Conservation (phyloP, 2,329 filamentous ascomycete genomes). For the Penicillium brasilianum region DNA sequence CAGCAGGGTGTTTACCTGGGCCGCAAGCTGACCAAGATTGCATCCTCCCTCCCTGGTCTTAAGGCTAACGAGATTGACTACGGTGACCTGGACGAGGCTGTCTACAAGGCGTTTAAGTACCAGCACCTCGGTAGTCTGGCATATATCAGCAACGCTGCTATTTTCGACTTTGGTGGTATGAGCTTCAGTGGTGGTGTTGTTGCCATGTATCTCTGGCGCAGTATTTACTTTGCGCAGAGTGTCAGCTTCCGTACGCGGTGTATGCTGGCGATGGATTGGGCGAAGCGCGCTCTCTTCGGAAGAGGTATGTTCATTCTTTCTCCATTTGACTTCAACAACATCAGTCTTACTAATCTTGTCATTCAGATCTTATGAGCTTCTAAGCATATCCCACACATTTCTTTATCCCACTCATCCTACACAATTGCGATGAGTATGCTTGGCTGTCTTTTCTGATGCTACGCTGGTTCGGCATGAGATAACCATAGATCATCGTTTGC, state of each 20-base stretch:
- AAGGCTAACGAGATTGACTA: slow-evolving; percentile 79
- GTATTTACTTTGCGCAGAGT: slow-evolving; percentile 96
- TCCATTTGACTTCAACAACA: no score
- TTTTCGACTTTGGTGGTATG: slow-evolving; percentile 87
- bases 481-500: slow-evolving; percentile 4
- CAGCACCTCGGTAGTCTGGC: slow-evolving; percentile 88
- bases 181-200: slow-evolving; percentile 81
- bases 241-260: slow-evolving; percentile 89
- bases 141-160: slow-evolving; percentile 93
- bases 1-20: slow-evolving; percentile 94
- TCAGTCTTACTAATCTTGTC: not conserved
- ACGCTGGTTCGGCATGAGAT: slow-evolving; percentile 9
- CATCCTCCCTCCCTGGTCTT: slow-evolving; percentile 76
- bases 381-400: not conserved
- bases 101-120: slow-evolving; percentile 95
- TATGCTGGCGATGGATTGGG: slow-evolving; percentile 96
- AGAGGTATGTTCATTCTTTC: slow-evolving; percentile 69
- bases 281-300: slow-evolving; percentile 93
- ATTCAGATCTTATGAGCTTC: slow-evolving; percentile 16
- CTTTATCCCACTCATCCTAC: not conserved
- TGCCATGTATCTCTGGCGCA: slow-evolving; percentile 95
- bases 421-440: not conserved
- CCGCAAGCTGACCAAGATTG: slow-evolving; percentile 90
- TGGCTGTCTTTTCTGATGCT: slow-evolving; percentile 2
- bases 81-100: slow-evolving; percentile 87